Base-by-base conservation (phyloP, 108 stramenopile species). In the Fistulifera solaris region DNA sequence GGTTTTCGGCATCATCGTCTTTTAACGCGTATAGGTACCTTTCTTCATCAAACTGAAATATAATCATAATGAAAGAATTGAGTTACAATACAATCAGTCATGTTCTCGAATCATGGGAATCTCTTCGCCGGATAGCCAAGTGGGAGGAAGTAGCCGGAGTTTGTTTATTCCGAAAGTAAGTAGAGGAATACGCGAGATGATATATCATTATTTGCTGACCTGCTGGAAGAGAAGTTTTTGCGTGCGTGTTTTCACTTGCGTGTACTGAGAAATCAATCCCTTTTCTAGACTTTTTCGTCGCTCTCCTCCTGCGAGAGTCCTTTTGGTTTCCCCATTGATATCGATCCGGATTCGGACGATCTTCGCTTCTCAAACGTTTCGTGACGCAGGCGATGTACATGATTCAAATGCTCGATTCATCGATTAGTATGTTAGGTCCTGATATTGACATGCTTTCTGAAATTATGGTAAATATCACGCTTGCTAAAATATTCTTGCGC, bases 301-400 rank as follows among this genome's bases (percentile, higher is more conserved):
- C 2, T 54, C 52, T 16, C 68, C 68, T 2, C 51, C 58, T 11
- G 44, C 68, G 11, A 1, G 58, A 54, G 15, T 39, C 15, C 56
- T 70, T 70, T 70, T 54, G 68, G 68, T 0, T 70, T 70, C 31
- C 57, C 61, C 27, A 51, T 62, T 21, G 52, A 63, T 40, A 54
- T 70, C 40, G 68, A 70, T 41, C 48, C 62, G 19, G 25, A 28
- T 3, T 56, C 62, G 1, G 51, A 44, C 3, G 58, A 59, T n/a
- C 49, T 70, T 15, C 16, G 62, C 18, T 46, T 53, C 39, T 63
- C 27, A 22, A 27, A 21, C 55, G 68, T 24, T 70, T 70, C 41
- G 24, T 59, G 18, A 54, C 47, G 54, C 70, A 71, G 18, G 49
- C 58, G 22, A 38, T 54, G 50, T 71, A 65, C 24, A 44, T 64